Evolutionary conservation across 2,329 filamentous ascomycete genomes (phyloP).

Genomic region (Huntiella moniliformis): DNA sequence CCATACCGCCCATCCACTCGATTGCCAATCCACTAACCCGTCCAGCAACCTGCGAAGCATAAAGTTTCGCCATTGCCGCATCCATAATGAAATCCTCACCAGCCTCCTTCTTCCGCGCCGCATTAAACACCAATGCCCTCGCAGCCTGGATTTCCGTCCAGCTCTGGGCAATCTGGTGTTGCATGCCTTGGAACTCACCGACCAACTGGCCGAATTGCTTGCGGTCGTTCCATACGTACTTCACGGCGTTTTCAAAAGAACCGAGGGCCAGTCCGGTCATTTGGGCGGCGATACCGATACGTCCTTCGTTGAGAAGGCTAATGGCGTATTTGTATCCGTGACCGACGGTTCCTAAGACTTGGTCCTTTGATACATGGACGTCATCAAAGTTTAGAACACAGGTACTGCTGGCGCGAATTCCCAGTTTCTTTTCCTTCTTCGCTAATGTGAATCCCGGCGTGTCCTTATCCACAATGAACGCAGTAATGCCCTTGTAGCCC

Average conservation of each 20-base stretch:
- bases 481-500: conserved; percentile 92
- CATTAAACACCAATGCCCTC: conserved; percentile 84
- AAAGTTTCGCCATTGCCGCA: conserved; percentile 96
- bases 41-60: conserved; percentile 79
- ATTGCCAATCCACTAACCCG: conserved; percentile 70
- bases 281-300: conserved; percentile 93
- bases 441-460: conserved; percentile 81
- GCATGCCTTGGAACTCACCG: conserved; percentile 97
- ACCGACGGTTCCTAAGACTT: conserved; percentile 73
- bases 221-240: conserved; percentile 96
- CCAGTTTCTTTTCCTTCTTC: conserved; percentile 99
- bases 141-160: conserved; percentile 89
- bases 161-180: conserved; percentile 92
- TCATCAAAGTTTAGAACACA: conserved; percentile 97
- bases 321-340: conserved; percentile 98
- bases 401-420: conserved; percentile 86
- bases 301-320: conserved; percentile 78
- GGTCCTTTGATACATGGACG: conserved; percentile 71
- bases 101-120: conserved; percentile 92
- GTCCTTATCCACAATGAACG: conserved; percentile 84
- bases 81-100: conserved; percentile 89
- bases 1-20: conserved; percentile 99
- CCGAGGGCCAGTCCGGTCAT: conserved; percentile 95
- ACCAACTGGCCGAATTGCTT: conserved; percentile 89
- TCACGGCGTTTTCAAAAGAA: conserved; percentile 84